Evolutionary conservation across 768 basidiomycete genomes (phyloP).

Genomic region (Leccinum variicolor): DNA sequence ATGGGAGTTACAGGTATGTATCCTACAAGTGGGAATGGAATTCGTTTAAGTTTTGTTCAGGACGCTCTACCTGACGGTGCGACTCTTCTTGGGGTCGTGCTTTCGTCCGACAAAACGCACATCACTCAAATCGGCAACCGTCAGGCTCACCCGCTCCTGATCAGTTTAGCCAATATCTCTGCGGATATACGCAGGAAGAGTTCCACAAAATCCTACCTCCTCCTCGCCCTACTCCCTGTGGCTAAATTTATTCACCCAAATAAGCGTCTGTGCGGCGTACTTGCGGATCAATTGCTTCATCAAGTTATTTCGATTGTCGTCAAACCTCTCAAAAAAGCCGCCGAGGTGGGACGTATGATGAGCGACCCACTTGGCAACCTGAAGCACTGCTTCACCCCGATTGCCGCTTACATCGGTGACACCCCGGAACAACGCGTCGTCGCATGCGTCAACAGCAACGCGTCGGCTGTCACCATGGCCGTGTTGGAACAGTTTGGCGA

Average conservation of each 20-base stretch:
- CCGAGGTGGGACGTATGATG: not conserved
- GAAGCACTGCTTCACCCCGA: not conserved
- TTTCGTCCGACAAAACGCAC: too few species aligned
- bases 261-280: not conserved
- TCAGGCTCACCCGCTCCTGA: not conserved
- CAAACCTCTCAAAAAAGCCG: not conserved
- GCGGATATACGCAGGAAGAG: not conserved
- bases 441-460: not conserved
- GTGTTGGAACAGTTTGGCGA: not conserved
- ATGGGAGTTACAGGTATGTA: too few species aligned
- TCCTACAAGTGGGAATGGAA: too few species aligned
- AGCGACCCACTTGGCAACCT: not conserved
- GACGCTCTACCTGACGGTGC: too few species aligned
- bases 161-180: not conserved
- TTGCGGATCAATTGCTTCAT: not conserved
- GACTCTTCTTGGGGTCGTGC: too few species aligned
- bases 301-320: not conserved
- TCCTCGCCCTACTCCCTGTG: not conserved
- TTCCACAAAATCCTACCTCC: not conserved
- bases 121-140: too few species aligned
- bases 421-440: not conserved
- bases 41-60: too few species aligned
- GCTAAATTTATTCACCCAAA: not conserved
- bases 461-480: not conserved
- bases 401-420: not conserved